Base-by-base conservation (phyloP, 345 rosid genomes). In the Trapa incisa region DNA sequence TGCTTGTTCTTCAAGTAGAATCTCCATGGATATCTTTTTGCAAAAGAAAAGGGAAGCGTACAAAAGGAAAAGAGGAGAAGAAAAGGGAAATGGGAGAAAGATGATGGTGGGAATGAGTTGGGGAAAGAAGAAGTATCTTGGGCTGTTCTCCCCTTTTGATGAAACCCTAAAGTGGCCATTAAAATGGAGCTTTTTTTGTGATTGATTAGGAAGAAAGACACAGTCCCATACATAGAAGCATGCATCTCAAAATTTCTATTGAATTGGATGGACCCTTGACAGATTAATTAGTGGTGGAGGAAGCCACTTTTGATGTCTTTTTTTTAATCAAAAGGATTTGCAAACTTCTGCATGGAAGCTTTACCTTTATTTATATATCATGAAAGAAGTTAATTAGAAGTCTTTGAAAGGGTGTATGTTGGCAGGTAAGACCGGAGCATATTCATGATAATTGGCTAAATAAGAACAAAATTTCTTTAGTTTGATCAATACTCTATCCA, bases 131-230 rank as follows among this genome's bases (percentile, higher is more conserved):
- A 79, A 68, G 67, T 72, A 74, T 71, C 56, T 74, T 77, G 78
- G 29, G 29, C 73, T 79, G 78, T 75, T 77, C 87, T 75, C 82
- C 75, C 68, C 87, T 85, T 83, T 83, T 79, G 71, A 83, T 80
- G 90, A 53, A 78, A 68, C 74, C 71, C 73, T 77, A 81, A 83
- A 83, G 85, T 65, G 75, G 65, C 56, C 22, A 36, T 68, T 73
- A 75, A 80, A 85, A 78, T 81, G 9, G 68, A 75, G 77, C 81
- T 80, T 79, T 77, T 74, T 22, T 76, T 70, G 43, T 41, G 70
- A 61, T 65, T 75, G 77, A 79, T 70, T 75, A 73, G 75, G 61
- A 71, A 64, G 42, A 53, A 39, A 42, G 60, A 36, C 67, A 80
- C 65, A 80, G 83, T 22, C 81, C 48, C 48, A 45, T 45, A 45